These are phyloP conservation scores for Peterozyma toletana DNA, from an alignment of 805 yeast genomes.

Conservation along the genomic window DNA sequence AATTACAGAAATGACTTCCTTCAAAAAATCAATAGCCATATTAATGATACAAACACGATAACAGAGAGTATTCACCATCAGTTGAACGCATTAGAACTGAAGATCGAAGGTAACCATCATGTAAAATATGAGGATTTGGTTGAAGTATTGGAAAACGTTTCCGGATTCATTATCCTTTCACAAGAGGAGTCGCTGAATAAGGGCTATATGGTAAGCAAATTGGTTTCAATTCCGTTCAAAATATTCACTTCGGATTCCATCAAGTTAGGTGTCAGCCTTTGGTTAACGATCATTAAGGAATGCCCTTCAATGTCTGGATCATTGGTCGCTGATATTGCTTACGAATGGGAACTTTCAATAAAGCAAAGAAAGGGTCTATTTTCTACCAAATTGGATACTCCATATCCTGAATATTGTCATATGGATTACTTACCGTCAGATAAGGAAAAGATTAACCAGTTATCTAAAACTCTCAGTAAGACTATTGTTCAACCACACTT, in stretches of 20 bases:
- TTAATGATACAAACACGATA: constrained; percentile 15
- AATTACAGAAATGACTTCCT: constrained; percentile 27
- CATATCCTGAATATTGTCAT: constrained; percentile 50
- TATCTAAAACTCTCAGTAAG: constrained; percentile 40
- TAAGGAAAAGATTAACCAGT: constrained; percentile 45
- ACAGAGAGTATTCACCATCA: constrained; percentile 8
- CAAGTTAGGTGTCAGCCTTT: constrained; percentile 61
- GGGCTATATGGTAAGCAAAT: constrained; percentile 39
- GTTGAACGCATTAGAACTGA: constrained; percentile 5
- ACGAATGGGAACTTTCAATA: constrained; percentile 63
- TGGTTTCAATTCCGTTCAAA: constrained; percentile 67
- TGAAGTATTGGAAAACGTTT: constrained; percentile 31
- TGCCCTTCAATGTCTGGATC: constrained; percentile 48
- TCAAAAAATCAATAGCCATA: constrained; percentile 20
- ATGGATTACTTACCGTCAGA: constrained; percentile 93
- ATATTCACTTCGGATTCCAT: constrained; percentile 53
- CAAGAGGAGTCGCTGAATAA: constrained; percentile 21
- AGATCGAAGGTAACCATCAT: constrained; percentile 4
- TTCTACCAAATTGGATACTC: constrained; percentile 45
- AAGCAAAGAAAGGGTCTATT: constrained; percentile 57
- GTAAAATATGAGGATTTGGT: constrained; percentile 26
- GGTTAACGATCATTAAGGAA: constrained; percentile 75
- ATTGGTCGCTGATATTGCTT: constrained; percentile 63
- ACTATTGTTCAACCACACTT: constrained; percentile 60
- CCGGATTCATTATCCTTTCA: constrained; percentile 33